Conservation (phyloP, 2,329 filamentous ascomycete species). For the Epichloe aotearoae region DNA sequence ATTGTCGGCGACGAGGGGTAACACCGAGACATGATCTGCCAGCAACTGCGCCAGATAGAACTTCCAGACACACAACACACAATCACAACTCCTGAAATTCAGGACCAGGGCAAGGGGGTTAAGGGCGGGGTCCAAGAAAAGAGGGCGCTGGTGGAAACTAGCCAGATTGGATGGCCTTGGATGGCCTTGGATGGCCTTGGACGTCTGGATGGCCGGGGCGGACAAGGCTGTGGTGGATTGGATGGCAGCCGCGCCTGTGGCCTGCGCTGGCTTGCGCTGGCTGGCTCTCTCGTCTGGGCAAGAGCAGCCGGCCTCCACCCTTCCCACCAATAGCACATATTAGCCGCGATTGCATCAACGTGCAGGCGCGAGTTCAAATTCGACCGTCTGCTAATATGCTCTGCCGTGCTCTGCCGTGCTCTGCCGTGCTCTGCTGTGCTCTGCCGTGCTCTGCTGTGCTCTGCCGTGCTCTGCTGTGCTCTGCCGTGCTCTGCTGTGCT, state of each 20-base stretch:
- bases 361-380: too few relatives aligned
- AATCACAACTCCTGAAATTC: conserved; percentile 4
- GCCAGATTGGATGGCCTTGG: not conserved
- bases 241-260: not conserved
- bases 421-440: too few relatives aligned
- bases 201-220: not conserved
- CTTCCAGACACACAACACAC: not conserved
- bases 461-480: too few relatives aligned
- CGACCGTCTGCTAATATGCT: too few relatives aligned
- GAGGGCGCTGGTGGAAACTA: not conserved
- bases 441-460: too few relatives aligned
- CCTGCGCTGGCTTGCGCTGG: not conserved
- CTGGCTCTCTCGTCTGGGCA: conserved; percentile 4
- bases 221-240: not conserved
- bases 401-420: too few relatives aligned
- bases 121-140: conserved; percentile 2
- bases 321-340: too few relatives aligned
- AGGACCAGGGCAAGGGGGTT: not conserved
- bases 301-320: conserved; percentile 2
- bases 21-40: conserved; percentile 28
- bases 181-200: too few relatives aligned
- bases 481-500: too few relatives aligned
- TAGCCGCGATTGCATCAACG: too few relatives aligned
- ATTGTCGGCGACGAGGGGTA: conserved; percentile 7
- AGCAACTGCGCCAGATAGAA: not conserved